These are phyloP conservation scores for Podaxis sp. DNA, from an alignment of 768 basidiomycete genomes.

Conservation along the genomic window DNA sequence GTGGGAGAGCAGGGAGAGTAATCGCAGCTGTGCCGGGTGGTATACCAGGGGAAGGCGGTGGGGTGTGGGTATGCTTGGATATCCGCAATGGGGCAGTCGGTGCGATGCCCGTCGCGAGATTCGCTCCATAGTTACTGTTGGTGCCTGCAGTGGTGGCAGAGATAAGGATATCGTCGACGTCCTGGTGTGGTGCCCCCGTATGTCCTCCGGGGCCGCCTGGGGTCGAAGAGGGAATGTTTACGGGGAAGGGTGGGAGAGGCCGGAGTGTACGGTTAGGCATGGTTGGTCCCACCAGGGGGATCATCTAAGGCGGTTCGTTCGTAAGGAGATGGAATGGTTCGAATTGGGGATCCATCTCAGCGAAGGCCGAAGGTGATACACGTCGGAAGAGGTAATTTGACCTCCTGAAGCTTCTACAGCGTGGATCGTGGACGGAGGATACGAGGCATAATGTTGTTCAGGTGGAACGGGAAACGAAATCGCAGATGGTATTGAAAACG, in stretches of 20 bases:
- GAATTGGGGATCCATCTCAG: slow-evolving; percentile 5
- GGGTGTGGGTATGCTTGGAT: background rate
- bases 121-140: background rate
- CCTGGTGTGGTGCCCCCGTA: background rate
- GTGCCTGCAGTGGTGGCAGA: background rate
- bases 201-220: background rate
- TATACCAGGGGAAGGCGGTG: background rate
- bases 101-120: background rate
- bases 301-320: background rate
- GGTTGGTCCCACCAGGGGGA: background rate
- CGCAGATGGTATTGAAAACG: background rate
- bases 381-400: background rate
- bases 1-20: background rate
- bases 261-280: background rate
- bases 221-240: background rate
- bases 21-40: background rate
- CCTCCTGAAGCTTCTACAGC: background rate
- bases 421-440: background rate
- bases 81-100: background rate
- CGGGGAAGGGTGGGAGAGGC: background rate
- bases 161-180: background rate
- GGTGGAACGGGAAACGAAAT: background rate
- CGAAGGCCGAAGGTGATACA: background rate
- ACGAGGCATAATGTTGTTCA: background rate
- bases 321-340: background rate